Base-by-base conservation (phyloP, 1,284 basidiomycete genomes). In the Moniliella sp. region DNA sequence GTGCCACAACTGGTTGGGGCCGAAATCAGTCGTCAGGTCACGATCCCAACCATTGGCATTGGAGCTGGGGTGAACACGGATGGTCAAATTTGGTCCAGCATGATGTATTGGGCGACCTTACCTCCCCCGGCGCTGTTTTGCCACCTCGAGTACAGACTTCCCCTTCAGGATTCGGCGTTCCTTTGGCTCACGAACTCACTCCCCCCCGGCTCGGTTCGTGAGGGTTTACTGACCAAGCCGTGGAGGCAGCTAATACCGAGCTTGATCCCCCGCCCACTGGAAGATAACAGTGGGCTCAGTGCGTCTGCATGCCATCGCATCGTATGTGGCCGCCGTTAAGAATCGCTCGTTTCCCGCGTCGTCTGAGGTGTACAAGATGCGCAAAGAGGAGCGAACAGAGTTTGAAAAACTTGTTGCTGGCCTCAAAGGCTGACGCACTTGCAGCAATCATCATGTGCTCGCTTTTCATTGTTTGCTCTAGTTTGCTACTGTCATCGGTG, bases 1-100 rank as follows among this genome's bases (percentile, higher is more conserved):
- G 73, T 99, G 34, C 88, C 88, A 3, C 70, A 72, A 37, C 65
- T 69, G 27, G 64, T 97, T 5, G 86, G 73, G 0, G 65, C 66
- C 35, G n/a, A 73, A 46, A 71, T 94, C 49, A 82, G 81, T 1
- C 58, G 69, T 16, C 33, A 46, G 1, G 61, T 91, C 23, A 55
- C 52, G 5, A 72, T 86, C 21, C 75, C 81, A 3, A 91, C 83
- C 0, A 93, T 99, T 45, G 88, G 88, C 1, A 94, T 97, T 40
- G 88, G 88, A 11, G 88, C 88, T 0, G 88, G 91, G 1, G 69
- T 73, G 9, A 67, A 67, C 15, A 83, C 78, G 15, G 74, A 67
- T 49, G 88, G 91, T 0, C 91, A 97, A 63, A 86, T 94, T 71
- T 97, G 31, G 88, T 99, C 11, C 75, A 78, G 65, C 79, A 81